Base-by-base conservation (phyloP, 148 eudicot species). In the Suaeda aralocaspica region DNA sequence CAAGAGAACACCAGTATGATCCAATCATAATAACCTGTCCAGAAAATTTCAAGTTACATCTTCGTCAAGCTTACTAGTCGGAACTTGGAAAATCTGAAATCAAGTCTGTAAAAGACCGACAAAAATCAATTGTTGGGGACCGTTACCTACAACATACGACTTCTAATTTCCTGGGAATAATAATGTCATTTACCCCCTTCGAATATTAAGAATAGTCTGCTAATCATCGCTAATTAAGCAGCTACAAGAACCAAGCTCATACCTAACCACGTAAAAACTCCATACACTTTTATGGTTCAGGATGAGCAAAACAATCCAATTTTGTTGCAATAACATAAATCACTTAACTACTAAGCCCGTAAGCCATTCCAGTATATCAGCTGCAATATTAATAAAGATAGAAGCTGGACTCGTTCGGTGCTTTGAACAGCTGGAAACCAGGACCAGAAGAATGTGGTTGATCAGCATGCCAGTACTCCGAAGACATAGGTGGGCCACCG, bases 381-480 rank as follows among this genome's bases (percentile, higher is more conserved):
- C 46, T 33, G 59, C 67, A 33, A 64, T 42, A 60, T 60, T 72
- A 79, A 67, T 79, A 82, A 44, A 66, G 69, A 69, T 82, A 89
- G 65, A 80, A 86, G 79, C 81, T 76, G 15, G 80, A 55, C 62
- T 82, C 87, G 69, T 74, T 82, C 18, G 89, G 80, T 22, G 87
- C 64, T 67, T 84, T 87, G 82, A 87, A 76, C 70, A 82, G 76
- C 78, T 84, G 86, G 77, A 82, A 77, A 51, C 39, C 80, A 50
- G 64, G 79, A 22, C 68, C 76, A 29, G 64, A 72, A 3, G 59
- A 56, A 58, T 68, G 49, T 25, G 39, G 83, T 16, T 77, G 85
- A 41, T 75, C 82, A 9, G 76, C 57, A 59, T 71, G 83, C 89
- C 96, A 88, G 78, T 82, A 81, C 11, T 76, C 84, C 0, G 83